Evolutionary conservation across 352 stramenopile species (phyloP), one percentile per base, ranked within the genome.

Genomic region (Phytophthora brassicae): DNA sequence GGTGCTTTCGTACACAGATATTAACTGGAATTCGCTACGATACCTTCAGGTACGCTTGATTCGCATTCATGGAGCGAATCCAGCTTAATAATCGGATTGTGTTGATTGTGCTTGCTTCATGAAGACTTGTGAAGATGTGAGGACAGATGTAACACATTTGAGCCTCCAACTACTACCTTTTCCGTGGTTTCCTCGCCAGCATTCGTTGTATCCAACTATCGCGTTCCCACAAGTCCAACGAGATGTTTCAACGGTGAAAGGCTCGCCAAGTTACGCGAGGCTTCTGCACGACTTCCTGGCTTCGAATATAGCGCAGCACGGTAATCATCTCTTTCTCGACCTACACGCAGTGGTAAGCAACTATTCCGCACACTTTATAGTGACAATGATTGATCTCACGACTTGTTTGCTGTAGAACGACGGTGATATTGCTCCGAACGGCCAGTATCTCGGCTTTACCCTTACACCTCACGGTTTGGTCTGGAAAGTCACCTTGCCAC

Each of bases 101-200:
- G 4, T 20, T 24, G 38, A 4, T 26, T 31, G 26, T 31, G 26
- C 26, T 28, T n/a, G n/a, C n/a, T 26, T 38, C 45, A 16, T 38
- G n/a, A 23, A 74, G 59, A 43, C 54, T 11, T 94, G 85, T 46
- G 84, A 92, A 68, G 48, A 65, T 2, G 26, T 68, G 19, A 71
- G 84, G 4, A 55, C 45, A 9, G 86, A 94, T 53, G 81, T 95
- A 19, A 74, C 64, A 7, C 82, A 89, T 48, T 39, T 93, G 22
- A 93, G 76, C 39, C 67, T 94, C 11, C 86, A 94, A 58, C 70
- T 96, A n/a, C 77, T 95, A 68, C 78, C 87, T 13, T 95, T 90
- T 69, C 77, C 71, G n/a, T 94, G 87, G 87, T 96, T 92, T 64
- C 6, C 57, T 31, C 63, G 66, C 1, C 75, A 88, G 31, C 74